Percentiles rank a stretch among this genome's conserved stretches.
Conservation (phyloP, 2,329 filamentous ascomycete species). For the Hymenoscyphus infarciens region DNA sequence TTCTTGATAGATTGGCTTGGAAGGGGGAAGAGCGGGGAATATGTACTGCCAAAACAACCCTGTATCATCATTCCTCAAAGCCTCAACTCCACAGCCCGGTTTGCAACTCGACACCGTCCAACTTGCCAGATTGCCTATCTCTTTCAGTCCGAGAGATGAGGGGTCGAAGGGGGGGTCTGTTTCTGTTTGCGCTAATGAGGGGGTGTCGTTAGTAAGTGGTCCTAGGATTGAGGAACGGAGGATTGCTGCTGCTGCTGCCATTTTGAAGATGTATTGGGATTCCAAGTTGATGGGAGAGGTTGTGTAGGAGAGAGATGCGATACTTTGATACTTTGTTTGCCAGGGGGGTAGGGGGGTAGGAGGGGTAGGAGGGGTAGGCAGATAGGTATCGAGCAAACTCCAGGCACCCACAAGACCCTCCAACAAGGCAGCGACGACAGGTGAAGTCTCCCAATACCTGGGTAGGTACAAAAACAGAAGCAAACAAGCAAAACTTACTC, state of each 20-base stretch:
- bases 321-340: neutral
- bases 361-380: no score
- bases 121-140: slow-evolving; percentile 78
- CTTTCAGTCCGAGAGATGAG: slow-evolving; percentile 58
- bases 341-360: no score
- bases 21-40: neutral
- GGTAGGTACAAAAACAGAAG: no score
- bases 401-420: neutral
- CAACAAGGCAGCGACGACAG: neutral
- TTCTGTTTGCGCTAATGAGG: slow-evolving; percentile 33
- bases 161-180: slow-evolving; percentile 46
- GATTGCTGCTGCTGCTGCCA: slow-evolving; percentile 6
- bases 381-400: neutral
- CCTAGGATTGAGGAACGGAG: neutral
- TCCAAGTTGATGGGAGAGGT: neutral
- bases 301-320: neutral
- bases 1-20: no score
- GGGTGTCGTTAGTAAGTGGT: slow-evolving; percentile 11
- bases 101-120: slow-evolving; percentile 82
- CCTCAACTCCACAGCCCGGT: slow-evolving; percentile 73
- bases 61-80: slow-evolving; percentile 70
- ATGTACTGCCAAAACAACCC: slow-evolving; percentile 75
- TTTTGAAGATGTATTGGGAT: neutral
- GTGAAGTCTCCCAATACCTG: neutral
- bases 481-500: slow-evolving; percentile 4